phyloP scores from a whole-genome alignment of 306 rosid species.

The Chamaecrista fasciculata region DNA sequence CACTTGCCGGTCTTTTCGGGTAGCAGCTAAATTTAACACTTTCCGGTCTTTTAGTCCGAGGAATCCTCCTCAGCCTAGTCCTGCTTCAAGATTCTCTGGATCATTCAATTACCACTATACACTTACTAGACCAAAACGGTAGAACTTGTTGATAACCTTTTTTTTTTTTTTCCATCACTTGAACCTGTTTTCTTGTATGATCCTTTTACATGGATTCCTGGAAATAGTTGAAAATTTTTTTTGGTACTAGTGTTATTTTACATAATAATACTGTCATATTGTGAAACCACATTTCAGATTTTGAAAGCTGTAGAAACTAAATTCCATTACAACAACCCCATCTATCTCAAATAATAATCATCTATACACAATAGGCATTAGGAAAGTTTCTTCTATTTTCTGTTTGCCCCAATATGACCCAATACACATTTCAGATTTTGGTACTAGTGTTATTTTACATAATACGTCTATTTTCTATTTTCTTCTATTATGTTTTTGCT shows the following conservation, averaged over 20 bases:
- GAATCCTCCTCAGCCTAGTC: slow-evolving; percentile 65
- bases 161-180: neutral
- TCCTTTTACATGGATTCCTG: neutral
- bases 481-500: neutral
- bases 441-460: no score
- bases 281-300: neutral
- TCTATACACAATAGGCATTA: neutral
- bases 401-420: neutral
- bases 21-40: slow-evolving; percentile 46
- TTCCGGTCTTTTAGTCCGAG: slow-evolving; percentile 52
- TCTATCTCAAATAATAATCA: neutral
- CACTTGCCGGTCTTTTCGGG: no score
- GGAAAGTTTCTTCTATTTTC: neutral
- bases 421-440: no score
- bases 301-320: neutral
- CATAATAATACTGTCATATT: no score
- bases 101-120: slow-evolving; percentile 51
- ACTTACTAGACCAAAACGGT: slow-evolving; percentile 36
- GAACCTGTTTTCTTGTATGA: neutral
- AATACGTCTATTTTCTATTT: no score
- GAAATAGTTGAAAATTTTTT: neutral
- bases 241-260: neutral
- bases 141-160: slow-evolving; percentile 22
- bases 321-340: neutral
- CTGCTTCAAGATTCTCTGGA: slow-evolving; percentile 54